Evolutionary conservation across 192 early-diverging fungal genomes (phyloP), one percentile per base, ranked within the genome.

Genomic region (Kappamyces sp.): DNA sequence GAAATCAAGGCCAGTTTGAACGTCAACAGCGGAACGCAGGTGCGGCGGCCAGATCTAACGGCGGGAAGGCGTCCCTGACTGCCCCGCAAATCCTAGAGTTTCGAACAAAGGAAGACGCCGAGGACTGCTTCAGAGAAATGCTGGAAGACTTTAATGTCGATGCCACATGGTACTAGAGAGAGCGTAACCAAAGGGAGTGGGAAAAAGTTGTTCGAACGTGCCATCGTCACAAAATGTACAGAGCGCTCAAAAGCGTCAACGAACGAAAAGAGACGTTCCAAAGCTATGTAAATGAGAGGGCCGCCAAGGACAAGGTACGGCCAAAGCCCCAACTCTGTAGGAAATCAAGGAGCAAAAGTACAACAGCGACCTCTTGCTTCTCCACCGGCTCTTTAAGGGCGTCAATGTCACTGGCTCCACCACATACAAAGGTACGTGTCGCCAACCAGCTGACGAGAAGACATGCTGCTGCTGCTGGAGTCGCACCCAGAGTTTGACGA

Each of bases 121-220:
- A 91, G 55, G 67, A 71, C 11, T 89, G 87, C 0, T 98, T 94
- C 65, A 69, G 72, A 33, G 60, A 77, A 7, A 60, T 98, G 61
- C 79, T 98, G 5, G 76, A 78, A 45, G 74, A 82, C 30, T 83
- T 78, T 7, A 88, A 88, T 67, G 36, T 69, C 52, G 42, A 42
- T 39, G 4, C 40, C 1, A 5, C 33, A 11, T 61, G 15, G 38
- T 11, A 32, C 49, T 6, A n/a, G 48, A 46, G 61, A 90, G 86
- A 82, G 84, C 9, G 89, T 95, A 0, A 78, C 78, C 32, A 84
- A 34, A 95, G 93, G 93, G 85, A 86, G 7, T 96, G 96, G 96
- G 91, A 94, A 57, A 80, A 93, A 59, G 83, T 91, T 6, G 85
- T 96, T 80, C 84, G 90, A 8, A 84, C 84, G 3, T 87, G 89